Evolutionary conservation across 352 stramenopile species (phyloP).

Genomic region (Thraustotheca clavata): DNA sequence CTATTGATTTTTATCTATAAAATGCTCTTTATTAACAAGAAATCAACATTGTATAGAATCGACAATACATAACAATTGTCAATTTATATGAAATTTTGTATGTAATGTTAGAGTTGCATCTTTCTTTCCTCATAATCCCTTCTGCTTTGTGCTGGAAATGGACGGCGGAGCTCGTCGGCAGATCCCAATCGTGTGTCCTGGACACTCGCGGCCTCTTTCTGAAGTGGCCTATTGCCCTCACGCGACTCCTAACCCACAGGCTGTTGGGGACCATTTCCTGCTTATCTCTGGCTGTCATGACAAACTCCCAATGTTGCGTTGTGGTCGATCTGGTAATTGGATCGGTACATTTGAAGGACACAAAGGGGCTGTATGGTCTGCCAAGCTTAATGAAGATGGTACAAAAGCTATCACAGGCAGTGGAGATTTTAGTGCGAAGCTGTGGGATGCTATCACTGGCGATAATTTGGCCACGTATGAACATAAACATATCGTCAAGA

Average conservation of each 20-base stretch:
- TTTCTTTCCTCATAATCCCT: too few species aligned
- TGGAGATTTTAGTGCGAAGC: conserved; percentile 93
- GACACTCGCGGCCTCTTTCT: conserved; percentile 69
- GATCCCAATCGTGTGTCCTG: conserved; percentile 81
- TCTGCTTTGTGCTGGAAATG: too few species aligned
- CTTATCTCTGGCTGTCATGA: conserved; percentile 81
- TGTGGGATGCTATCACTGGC: conserved; percentile 96
- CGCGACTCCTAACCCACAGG: conserved; percentile 27
- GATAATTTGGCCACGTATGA: conserved; percentile 88
- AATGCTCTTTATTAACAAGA: too few species aligned
- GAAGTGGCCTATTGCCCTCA: conserved; percentile 63
- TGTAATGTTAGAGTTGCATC: too few species aligned
- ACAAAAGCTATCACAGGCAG: conserved; percentile 84
- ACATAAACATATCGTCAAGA: conserved; percentile 97
- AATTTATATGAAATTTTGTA: too few species aligned
- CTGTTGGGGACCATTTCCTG: conserved; percentile 34
- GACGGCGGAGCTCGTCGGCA: conserved; percentile 37
- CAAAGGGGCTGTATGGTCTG: conserved; percentile 92
- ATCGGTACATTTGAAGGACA: conserved; percentile 97
- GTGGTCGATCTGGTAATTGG: conserved; percentile 85
- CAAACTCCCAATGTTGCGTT: conserved; percentile 83
- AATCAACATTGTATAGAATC: too few species aligned
- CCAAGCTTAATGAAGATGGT: conserved; percentile 78
- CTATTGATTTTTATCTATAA: too few species aligned
- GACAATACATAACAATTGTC: too few species aligned